These are phyloP conservation scores for Cyclocybe aegerita DNA, from an alignment of 768 basidiomycete species.

Conservation along the genomic window DNA sequence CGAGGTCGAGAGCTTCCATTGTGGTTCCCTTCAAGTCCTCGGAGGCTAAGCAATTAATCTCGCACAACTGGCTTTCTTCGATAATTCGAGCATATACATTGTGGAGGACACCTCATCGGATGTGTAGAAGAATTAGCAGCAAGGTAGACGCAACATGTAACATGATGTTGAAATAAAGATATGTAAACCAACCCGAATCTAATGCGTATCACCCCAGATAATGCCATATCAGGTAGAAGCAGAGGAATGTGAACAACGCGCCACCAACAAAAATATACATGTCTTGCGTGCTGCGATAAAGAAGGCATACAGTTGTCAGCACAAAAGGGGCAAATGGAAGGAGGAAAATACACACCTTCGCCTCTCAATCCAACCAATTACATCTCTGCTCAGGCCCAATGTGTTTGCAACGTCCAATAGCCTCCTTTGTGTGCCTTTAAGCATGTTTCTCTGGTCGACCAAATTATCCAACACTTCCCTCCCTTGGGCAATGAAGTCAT, in stretches of 20 bases:
- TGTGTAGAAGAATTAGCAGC: conserved; percentile 14
- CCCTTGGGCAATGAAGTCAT: conserved; percentile 92
- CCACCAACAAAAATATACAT: conserved; percentile 92
- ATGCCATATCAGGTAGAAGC: conserved; percentile 91
- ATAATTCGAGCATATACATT: background rate
- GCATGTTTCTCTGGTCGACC: conserved; percentile 86
- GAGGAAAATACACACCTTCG: conserved; percentile 65
- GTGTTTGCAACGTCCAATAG: conserved; percentile 92
- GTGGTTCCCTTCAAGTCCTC: no score
- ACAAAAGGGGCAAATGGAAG: background rate
- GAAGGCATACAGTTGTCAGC: background rate
- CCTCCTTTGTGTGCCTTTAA: conserved; percentile 92
- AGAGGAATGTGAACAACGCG: conserved; percentile 84
- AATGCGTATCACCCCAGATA: conserved; percentile 62
- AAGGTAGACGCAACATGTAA: conserved; percentile 13
- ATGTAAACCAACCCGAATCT: background rate
- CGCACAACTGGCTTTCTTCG: no score
- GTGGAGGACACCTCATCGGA: background rate
- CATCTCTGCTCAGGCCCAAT: conserved; percentile 87
- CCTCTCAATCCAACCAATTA: conserved; percentile 96
- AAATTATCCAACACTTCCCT: conserved; percentile 89
- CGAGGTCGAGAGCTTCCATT: no score
- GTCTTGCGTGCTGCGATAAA: conserved; percentile 75
- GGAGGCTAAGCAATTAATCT: no score
- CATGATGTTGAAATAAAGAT: conserved; percentile 12